A percentile compares a stretch with the other conserved stretches of the same genome.
These are phyloP conservation scores for Candida freyschussii DNA, from an alignment of 1,139 yeast genomes.

Conservation along the genomic window DNA sequence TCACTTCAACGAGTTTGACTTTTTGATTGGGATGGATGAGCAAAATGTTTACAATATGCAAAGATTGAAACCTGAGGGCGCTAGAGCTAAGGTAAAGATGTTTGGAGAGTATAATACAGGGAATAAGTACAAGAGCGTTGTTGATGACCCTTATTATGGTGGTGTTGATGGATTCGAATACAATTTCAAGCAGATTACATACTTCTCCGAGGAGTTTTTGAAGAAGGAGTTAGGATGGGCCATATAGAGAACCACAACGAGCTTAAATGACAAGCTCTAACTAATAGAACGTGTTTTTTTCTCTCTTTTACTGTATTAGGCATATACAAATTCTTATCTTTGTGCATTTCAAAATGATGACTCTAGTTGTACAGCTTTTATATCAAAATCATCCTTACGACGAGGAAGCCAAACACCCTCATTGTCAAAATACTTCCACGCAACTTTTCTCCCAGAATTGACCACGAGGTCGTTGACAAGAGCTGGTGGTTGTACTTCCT, in stretches of 20 bases:
- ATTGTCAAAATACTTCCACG: slow-evolving; percentile 84
- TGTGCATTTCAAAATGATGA: slow-evolving; percentile 15
- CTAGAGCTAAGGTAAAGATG: slow-evolving; percentile 48
- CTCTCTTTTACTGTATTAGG: too few relatives aligned
- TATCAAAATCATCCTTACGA: slow-evolving; percentile 67
- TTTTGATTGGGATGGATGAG: slow-evolving; percentile 81
- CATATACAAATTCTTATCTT: too few relatives aligned
- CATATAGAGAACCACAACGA: background rate
- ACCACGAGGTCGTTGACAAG: slow-evolving; percentile 25
- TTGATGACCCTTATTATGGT: slow-evolving; percentile 91
- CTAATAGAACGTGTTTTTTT: too few relatives aligned
- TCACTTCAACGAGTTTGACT: slow-evolving; percentile 73
- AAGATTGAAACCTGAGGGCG: slow-evolving; percentile 50
- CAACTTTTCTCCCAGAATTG: slow-evolving; percentile 44
- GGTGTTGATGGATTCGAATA: slow-evolving; percentile 77
- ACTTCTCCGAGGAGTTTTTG: slow-evolving; percentile 66
- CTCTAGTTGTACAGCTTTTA: slow-evolving; percentile 31
- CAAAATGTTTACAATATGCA: slow-evolving; percentile 57
- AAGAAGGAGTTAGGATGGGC: slow-evolving; percentile 38
- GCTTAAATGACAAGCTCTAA: too few relatives aligned
- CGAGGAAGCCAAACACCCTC: slow-evolving; percentile 87
- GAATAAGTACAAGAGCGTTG: slow-evolving; percentile 46
- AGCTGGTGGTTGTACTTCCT: slow-evolving; percentile 30
- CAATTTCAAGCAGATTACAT: slow-evolving; percentile 68
- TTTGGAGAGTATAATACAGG: slow-evolving; percentile 76